phyloP scores from a whole-genome alignment of 2,329 filamentous ascomycete species.

The Sclerotinia trifoliorum region DNA sequence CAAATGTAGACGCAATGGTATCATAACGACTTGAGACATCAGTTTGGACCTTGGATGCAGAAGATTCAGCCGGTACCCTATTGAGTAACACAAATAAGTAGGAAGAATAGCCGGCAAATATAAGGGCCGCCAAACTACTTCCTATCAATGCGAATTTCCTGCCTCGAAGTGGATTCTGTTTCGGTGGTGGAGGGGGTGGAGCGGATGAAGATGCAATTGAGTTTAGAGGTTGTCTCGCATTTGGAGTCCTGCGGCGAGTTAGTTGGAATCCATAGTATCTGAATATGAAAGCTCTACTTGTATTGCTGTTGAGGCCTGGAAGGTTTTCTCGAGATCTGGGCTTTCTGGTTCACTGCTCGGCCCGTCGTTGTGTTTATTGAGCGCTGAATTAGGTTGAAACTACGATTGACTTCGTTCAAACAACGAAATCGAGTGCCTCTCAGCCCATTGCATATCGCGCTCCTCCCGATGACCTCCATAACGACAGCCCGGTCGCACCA shows the following conservation, averaged over 20 bases:
- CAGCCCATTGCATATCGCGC: background rate
- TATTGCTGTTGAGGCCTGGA: slow-evolving; percentile 12
- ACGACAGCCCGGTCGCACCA: background rate
- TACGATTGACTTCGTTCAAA: background rate
- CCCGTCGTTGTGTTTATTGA: slow-evolving; percentile 18
- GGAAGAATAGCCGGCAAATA: slow-evolving; percentile 31
- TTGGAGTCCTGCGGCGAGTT: slow-evolving; percentile 27
- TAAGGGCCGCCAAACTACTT: slow-evolving; percentile 20
- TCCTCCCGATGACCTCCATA: slow-evolving; percentile 17
- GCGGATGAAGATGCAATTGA: background rate
- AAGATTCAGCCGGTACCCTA: slow-evolving; percentile 27
- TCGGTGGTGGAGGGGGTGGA: slow-evolving; percentile 14
- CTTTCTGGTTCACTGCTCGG: slow-evolving; percentile 5
- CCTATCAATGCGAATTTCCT: slow-evolving; percentile 34
- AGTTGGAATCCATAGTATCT: background rate
- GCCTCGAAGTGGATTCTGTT: slow-evolving; percentile 31
- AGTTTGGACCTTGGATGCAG: slow-evolving; percentile 27
- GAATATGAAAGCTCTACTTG: slow-evolving; percentile 5
- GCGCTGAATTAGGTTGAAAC: background rate
- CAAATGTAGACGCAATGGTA: slow-evolving; percentile 53
- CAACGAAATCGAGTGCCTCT: background rate
- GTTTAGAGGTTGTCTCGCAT: slow-evolving; percentile 23
- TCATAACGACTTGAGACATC: slow-evolving; percentile 40
- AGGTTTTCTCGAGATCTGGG: background rate
- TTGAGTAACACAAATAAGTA: slow-evolving; percentile 42